These are phyloP conservation scores for Scheffersomyces insectosa DNA, from an alignment of 1,139 yeast species.

Conservation along the genomic window DNA sequence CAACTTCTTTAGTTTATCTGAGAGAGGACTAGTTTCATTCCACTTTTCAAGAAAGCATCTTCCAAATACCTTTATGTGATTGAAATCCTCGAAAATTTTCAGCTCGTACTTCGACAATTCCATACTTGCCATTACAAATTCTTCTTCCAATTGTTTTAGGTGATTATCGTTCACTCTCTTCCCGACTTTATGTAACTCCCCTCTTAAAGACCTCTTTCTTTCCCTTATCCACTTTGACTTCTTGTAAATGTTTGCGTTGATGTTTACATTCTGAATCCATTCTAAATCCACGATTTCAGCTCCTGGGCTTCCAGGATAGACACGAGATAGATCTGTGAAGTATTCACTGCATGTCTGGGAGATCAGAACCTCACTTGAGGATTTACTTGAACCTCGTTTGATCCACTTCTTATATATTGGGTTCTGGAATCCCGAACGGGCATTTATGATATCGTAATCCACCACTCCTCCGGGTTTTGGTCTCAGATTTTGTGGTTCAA, in stretches of 20 bases:
- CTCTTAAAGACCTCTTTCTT: constrained; percentile 10
- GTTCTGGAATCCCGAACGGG: neutral
- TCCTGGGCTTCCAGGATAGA: constrained; percentile 6
- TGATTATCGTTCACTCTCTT: constrained; percentile 12
- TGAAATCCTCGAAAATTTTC: constrained; percentile 20
- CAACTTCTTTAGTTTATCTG: neutral
- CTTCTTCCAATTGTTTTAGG: constrained; percentile 10
- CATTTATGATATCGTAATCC: neutral
- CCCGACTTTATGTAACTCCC: constrained; percentile 14
- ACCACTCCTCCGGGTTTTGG: neutral
- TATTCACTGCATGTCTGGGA: constrained; percentile 6
- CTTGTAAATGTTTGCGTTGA: constrained; percentile 25
- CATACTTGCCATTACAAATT: constrained; percentile 10
- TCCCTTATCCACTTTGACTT: constrained; percentile 28
- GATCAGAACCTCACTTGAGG: neutral
- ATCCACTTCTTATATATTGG: neutral
- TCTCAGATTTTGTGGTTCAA: constrained; percentile 3
- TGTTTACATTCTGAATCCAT: constrained; percentile 12
- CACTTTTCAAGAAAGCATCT: constrained; percentile 21
- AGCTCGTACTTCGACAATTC: constrained; percentile 23
- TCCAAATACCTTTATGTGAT: constrained; percentile 33
- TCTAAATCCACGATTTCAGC: constrained; percentile 20
- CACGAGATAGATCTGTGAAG: constrained; percentile 14
- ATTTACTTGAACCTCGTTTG: neutral
- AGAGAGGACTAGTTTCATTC: neutral